These are phyloP conservation scores for Limonium bicolor DNA, from an alignment of 148 eudicot species.

Conservation along the genomic window DNA sequence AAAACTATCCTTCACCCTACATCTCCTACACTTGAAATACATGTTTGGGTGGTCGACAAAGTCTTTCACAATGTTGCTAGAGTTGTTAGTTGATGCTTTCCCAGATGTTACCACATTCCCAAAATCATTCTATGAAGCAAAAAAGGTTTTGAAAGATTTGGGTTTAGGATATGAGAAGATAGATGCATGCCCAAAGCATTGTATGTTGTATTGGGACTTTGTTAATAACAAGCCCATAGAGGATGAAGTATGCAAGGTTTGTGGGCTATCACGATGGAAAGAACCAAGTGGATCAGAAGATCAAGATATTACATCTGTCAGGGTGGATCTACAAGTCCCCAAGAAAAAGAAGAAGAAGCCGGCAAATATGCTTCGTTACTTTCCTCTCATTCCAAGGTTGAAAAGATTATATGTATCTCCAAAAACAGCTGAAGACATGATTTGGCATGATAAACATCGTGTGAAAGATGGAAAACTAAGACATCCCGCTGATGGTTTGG, in stretches of 20 bases:
- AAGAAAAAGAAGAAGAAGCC: too few species aligned
- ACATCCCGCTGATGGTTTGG: not conserved
- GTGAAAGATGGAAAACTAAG: not conserved
- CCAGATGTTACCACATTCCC: not conserved
- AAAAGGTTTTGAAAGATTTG: not conserved
- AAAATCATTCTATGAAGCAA: not conserved
- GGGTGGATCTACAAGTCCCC: too few species aligned
- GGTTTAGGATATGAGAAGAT: constrained; percentile 1
- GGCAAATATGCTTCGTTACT: not conserved
- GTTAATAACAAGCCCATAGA: too few species aligned
- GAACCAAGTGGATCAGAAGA: too few species aligned
- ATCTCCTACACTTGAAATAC: not conserved
- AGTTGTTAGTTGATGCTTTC: not conserved
- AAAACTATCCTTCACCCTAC: not conserved
- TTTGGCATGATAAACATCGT: not conserved
- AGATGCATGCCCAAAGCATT: constrained; percentile 4
- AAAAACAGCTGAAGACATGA: not conserved
- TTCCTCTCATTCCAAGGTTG: not conserved
- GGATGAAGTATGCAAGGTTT: too few species aligned
- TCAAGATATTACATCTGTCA: too few species aligned
- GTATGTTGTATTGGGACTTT: not conserved
- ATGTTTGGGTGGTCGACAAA: not conserved
- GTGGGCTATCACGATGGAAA: too few species aligned
- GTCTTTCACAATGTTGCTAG: not conserved
- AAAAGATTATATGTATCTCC: too few species aligned